Evolutionary conservation across 768 basidiomycete species (phyloP).

Genomic region (Tephrocybe sp.): DNA sequence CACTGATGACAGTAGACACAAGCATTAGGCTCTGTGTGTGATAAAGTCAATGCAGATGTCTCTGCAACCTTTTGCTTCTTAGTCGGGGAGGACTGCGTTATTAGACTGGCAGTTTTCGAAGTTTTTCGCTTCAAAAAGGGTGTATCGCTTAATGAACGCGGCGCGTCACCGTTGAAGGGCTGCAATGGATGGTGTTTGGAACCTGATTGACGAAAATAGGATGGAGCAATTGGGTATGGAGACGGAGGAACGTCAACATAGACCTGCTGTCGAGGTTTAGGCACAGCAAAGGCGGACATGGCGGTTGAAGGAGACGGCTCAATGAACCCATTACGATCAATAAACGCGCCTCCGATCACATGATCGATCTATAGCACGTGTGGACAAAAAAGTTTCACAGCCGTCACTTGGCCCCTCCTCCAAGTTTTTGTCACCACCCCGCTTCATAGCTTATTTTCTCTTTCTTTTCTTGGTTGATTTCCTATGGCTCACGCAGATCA

Average conservation of each 20-base stretch:
- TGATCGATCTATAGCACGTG: slow-evolving; percentile 27
- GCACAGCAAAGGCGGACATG: slow-evolving; percentile 28
- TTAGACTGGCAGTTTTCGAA: slow-evolving; percentile 29
- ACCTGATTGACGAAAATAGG: neutral
- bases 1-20: slow-evolving; percentile 73
- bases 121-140: slow-evolving; percentile 48
- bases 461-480: slow-evolving; percentile 13
- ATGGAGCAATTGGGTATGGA: slow-evolving; percentile 30
- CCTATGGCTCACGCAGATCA: slow-evolving; percentile 89
- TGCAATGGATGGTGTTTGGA: slow-evolving; percentile 36
- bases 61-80: slow-evolving; percentile 31
- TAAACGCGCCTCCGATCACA: slow-evolving; percentile 31
- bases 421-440: slow-evolving; percentile 11
- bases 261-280: slow-evolving; percentile 38
- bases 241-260: slow-evolving; percentile 62
- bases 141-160: slow-evolving; percentile 18
- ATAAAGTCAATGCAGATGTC: slow-evolving; percentile 13
- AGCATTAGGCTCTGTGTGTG: slow-evolving; percentile 28
- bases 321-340: slow-evolving; percentile 4
- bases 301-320: slow-evolving; percentile 13
- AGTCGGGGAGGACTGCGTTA: slow-evolving; percentile 17
- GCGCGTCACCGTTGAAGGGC: slow-evolving; percentile 21
- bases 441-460: slow-evolving; percentile 10
- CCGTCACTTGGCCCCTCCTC: slow-evolving; percentile 4
- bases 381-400: slow-evolving; percentile 30